phyloP scores from a whole-genome alignment of 441 rosid species.

The Manihot esculenta region DNA sequence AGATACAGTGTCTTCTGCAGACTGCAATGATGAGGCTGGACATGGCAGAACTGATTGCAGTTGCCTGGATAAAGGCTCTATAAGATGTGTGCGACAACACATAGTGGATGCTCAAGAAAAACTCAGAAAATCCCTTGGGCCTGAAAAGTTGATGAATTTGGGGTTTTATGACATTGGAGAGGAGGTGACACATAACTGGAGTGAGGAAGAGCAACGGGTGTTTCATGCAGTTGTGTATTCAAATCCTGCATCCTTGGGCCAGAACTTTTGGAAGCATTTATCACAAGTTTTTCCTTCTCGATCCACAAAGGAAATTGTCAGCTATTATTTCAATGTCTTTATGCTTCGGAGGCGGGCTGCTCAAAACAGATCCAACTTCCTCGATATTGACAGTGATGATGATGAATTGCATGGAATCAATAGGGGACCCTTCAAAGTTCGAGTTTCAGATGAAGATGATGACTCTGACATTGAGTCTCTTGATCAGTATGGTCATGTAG shows the following conservation, averaged over 20 bases:
- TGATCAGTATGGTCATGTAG: constrained; percentile 30
- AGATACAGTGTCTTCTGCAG: constrained; percentile 13
- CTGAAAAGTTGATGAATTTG: constrained; percentile 36
- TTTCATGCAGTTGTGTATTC: constrained; percentile 45
- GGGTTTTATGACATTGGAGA: constrained; percentile 57
- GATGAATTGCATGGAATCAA: constrained; percentile 37
- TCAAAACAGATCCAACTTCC: constrained; percentile 45
- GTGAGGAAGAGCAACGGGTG: constrained; percentile 40
- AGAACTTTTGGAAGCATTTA: constrained; percentile 51
- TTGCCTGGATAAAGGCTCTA: constrained; percentile 46
- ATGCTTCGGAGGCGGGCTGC: constrained; percentile 47
- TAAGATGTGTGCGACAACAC: constrained; percentile 50
- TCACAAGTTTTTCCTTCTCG: constrained; percentile 41
- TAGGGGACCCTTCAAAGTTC: constrained; percentile 28
- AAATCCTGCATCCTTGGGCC: constrained; percentile 41
- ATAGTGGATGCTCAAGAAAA: constrained; percentile 37
- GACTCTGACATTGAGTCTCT: constrained; percentile 38
- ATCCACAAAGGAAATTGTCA: constrained; percentile 43
- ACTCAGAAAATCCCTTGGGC: constrained; percentile 38
- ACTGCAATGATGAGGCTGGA: constrained; percentile 32
- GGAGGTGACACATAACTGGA: constrained; percentile 46
- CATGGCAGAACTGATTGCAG: constrained; percentile 30
- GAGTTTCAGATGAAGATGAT: constrained; percentile 31
- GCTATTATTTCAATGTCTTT: constrained; percentile 58
- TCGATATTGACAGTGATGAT: constrained; percentile 65